These are phyloP conservation scores for Astrephomene gubernaculifera DNA, from an alignment of 139 green algal species.

Conservation along the genomic window DNA sequence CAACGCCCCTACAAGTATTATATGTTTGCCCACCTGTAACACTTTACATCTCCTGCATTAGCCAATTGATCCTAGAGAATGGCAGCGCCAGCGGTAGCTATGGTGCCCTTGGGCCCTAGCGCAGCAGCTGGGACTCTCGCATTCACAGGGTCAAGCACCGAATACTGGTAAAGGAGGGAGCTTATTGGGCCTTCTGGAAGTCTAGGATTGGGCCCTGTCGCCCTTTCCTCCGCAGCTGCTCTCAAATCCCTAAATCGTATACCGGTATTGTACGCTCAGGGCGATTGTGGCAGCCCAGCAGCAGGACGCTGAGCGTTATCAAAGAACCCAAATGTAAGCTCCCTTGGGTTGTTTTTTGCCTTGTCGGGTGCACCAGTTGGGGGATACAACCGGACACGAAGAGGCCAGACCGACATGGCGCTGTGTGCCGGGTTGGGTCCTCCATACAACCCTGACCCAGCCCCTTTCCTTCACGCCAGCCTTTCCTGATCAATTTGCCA, in stretches of 20 bases:
- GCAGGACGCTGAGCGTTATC: background rate
- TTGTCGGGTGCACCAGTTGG: background rate
- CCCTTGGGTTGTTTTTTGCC: background rate
- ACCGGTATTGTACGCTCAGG: background rate
- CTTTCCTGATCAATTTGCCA: no score
- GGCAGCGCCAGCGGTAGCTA: background rate
- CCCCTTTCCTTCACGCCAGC: no score
- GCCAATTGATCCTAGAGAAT: no score
- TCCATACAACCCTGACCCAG: no score
- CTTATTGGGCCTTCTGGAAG: background rate
- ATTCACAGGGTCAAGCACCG: constrained; percentile 18
- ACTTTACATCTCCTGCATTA: no score
- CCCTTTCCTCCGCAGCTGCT: constrained; percentile 12
- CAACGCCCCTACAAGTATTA: no score
- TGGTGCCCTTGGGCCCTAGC: background rate
- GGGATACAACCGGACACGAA: no score
- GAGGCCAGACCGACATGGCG: no score
- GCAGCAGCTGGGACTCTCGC: background rate
- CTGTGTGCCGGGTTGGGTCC: no score
- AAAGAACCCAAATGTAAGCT: background rate
- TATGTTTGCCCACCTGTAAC: no score
- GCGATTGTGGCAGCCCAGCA: background rate
- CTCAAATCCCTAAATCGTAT: background rate
- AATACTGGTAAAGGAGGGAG: constrained; percentile 9
- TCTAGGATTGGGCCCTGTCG: background rate